These are phyloP conservation scores for Cladosporium sp. DNA, from an alignment of 2,329 filamentous ascomycete genomes.

Conservation along the genomic window DNA sequence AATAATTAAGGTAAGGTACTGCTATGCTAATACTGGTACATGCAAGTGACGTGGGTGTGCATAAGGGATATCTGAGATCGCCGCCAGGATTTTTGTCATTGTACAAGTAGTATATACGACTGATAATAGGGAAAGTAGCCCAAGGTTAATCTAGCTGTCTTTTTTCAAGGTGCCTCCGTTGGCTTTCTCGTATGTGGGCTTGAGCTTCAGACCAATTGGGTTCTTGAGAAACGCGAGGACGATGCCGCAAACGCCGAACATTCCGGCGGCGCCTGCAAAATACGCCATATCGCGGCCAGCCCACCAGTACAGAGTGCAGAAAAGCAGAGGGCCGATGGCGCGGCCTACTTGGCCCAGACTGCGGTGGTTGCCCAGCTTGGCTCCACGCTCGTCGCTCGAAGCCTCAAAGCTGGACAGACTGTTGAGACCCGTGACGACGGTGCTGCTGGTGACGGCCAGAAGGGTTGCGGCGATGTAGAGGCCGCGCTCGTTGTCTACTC, in stretches of 20 bases:
- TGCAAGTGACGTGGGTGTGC: too few relatives aligned
- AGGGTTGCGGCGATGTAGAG: slow-evolving; percentile 80
- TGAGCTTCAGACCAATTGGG: slow-evolving; percentile 39
- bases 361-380: slow-evolving; percentile 78
- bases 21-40: too few relatives aligned
- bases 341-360: slow-evolving; percentile 80
- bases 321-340: slow-evolving; percentile 79
- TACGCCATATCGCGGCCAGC: slow-evolving; percentile 85
- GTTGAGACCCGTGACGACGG: slow-evolving; percentile 90
- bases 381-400: slow-evolving; percentile 70
- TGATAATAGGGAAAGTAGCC: too few relatives aligned
- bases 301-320: slow-evolving; percentile 98
- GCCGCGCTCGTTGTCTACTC: slow-evolving; percentile 60
- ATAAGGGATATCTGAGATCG: too few relatives aligned
- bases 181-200: slow-evolving; percentile 1
- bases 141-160: not conserved
- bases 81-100: too few relatives aligned
- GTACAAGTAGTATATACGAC: too few relatives aligned
- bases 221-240: slow-evolving; percentile 69
- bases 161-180: slow-evolving; percentile 1
- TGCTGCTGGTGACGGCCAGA: slow-evolving; percentile 84
- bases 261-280: slow-evolving; percentile 70
- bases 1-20: too few relatives aligned
- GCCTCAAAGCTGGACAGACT: slow-evolving; percentile 90
- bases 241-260: slow-evolving; percentile 65